phyloP scores from a whole-genome alignment of 202 grass and related monocot species.

The Bolboschoenoplectus hybrid region DNA sequence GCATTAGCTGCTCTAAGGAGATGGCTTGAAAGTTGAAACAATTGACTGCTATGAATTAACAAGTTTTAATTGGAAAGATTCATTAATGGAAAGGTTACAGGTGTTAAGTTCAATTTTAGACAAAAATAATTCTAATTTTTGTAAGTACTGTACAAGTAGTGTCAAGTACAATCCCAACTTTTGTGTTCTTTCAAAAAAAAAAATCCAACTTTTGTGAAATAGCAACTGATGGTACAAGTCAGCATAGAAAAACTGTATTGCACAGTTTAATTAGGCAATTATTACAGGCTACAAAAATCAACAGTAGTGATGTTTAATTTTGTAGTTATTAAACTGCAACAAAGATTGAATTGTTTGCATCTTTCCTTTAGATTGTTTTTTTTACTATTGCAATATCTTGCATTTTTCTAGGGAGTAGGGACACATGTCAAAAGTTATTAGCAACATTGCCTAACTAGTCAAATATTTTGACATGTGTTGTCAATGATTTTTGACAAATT shows the following conservation, averaged over 20 bases:
- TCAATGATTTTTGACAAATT: background rate
- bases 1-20: background rate
- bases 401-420: background rate
- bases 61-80: background rate
- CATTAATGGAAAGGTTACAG: background rate
- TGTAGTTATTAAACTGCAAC: background rate
- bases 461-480: background rate
- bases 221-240: background rate
- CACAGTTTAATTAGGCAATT: background rate
- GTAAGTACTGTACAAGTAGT: background rate
- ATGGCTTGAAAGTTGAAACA: background rate
- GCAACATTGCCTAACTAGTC: background rate
- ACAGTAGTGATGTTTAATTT: background rate
- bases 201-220: background rate
- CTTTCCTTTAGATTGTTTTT: background rate
- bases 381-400: no score
- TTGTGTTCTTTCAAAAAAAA: no score
- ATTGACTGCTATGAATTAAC: background rate
- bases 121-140: background rate
- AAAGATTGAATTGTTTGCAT: background rate
- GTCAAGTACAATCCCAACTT: no score
- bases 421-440: background rate
- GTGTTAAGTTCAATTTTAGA: background rate
- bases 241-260: background rate
- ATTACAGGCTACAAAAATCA: background rate